Base-by-base conservation (phyloP, 2,329 filamentous ascomycete genomes). In the Penicillium sp. region DNA sequence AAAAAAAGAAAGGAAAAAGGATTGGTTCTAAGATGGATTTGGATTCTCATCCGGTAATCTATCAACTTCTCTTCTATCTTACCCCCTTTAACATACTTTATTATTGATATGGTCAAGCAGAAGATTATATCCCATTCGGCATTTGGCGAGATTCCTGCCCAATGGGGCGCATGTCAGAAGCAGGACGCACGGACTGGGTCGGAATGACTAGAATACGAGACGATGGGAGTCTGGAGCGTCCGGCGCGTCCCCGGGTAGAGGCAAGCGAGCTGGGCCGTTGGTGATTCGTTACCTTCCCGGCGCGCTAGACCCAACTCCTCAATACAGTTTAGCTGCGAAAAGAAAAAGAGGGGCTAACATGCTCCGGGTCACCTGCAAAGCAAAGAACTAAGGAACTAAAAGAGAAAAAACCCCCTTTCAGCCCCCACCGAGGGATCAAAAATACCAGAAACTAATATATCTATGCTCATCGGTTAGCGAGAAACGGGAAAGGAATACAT, bases 151-250 rank as follows among this genome's bases (percentile, higher is more conserved):
- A 63, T 63, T 63, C 48, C 54, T 48, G 44, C 52, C 61, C 61
- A 60, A 63, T 58, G 19, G 47, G 48, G 43, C 29, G 24, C 48
- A 51, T 41, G 35, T 44, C 37, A 51, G 48, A 52, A 41, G 24
- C 26, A 48, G 48, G 39, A 51, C 59, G 61, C 62, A 64, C 62
- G 61, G 61, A 64, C 61, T 52, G 22, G 58, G 22, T 49, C 53
- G 62, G 59, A 64, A 64, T 63, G 59, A 59, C n/a, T 29, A 62
- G 55, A 62, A 65, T 63, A 65, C 61, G 57, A 60, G 62, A 61
- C 52, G 44, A 45, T 55, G 48, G 49, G 49, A 46, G 52, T 55
- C 52, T 51, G 53, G 48, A 56, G 45, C 27, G 22, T 48, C 37
- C 53, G 41, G 37, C 49, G 37, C 45, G 26, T 43, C 21, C 39